Base-by-base conservation (phyloP, 1,284 basidiomycete species). In the Xanthoconium separans region DNA sequence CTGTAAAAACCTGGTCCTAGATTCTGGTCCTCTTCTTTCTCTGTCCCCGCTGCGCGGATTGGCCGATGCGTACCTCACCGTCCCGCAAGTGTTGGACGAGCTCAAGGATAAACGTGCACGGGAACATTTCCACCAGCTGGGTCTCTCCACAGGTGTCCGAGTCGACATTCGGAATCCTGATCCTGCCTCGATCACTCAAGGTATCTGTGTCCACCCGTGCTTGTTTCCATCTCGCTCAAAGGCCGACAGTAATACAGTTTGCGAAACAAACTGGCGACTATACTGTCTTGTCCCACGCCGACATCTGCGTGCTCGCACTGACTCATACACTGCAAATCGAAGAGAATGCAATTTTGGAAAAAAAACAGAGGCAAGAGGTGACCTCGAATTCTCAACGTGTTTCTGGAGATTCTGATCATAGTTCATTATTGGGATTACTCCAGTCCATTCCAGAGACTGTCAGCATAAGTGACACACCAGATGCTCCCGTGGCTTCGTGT, bases 211-310 rank as follows among this genome's bases (percentile, higher is more conserved):
- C n/a, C 6, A 36, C 46, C 42, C 55, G 34, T 52, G 34, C 44
- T 55, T 37, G 33, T 54, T 48, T 47, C 22, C 30, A 22, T 27
- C 8, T 44, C 61, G 34, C 58, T 62, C 45, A 60, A 20, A 42
- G 46, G 6, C 55, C 52, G 46, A 46, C 54, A 93, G 97, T 96
- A 10, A 91, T 91, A 48, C 87, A 90, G 58, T 91, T 89, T 73
- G 93, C 97, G 4, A 95, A 93, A 78, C 93, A 93, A 78, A 98
- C 96, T 0, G 97, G 97, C 73, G 97, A 99, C 73, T 96, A 94
- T 68, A 80, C 92, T 34, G 96, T 96, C 44, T 80, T 99, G 31
- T 98, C 95, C 10, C 82, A 87, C 65, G 83, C 95, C 16, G 97
- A 99, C 84, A 72, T 99, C 54, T 88, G 90, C 60, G 88, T 99